Evolutionary conservation across 1,284 basidiomycete genomes (phyloP).

Genomic region (Laetiporus sulphureus): DNA sequence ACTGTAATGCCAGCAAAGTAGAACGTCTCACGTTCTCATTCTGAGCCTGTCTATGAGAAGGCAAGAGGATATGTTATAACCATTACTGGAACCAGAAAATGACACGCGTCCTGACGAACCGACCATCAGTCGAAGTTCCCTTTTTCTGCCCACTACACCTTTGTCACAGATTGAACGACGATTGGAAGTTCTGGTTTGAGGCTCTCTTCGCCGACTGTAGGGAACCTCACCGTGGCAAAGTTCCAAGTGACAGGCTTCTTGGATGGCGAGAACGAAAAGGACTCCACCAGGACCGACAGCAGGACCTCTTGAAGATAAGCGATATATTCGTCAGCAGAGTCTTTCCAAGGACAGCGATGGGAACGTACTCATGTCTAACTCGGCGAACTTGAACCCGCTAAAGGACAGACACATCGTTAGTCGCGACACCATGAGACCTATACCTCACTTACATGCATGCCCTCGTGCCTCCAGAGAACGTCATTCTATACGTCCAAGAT

Average conservation of each 20-base stretch:
- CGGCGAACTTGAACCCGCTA: not conserved
- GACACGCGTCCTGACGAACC: no score
- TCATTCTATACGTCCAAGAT: not conserved
- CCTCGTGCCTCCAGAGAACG: not conserved
- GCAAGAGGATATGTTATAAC: no score
- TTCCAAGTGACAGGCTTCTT: slow-evolving; percentile 17
- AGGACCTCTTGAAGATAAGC: not conserved
- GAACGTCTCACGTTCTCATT: no score
- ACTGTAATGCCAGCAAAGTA: no score
- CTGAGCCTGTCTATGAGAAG: no score
- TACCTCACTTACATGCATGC: not conserved
- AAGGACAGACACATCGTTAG: not conserved
- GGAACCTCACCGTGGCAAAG: slow-evolving; percentile 15
- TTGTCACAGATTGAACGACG: no score
- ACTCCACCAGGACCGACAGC: not conserved
- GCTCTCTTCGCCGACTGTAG: slow-evolving; percentile 14
- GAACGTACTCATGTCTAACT: not conserved
- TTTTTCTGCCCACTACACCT: no score
- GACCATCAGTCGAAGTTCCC: no score
- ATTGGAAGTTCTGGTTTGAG: slow-evolving; percentile 12
- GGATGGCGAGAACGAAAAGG: slow-evolving; percentile 11
- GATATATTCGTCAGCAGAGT: not conserved
- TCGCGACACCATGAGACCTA: not conserved
- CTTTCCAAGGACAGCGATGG: not conserved
- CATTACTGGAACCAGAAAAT: no score